Percentiles rank a stretch among this genome's conserved stretches.
Evolutionary conservation across 202 grass and related monocot species (phyloP).

Genomic region (Saccharum hybrid): DNA sequence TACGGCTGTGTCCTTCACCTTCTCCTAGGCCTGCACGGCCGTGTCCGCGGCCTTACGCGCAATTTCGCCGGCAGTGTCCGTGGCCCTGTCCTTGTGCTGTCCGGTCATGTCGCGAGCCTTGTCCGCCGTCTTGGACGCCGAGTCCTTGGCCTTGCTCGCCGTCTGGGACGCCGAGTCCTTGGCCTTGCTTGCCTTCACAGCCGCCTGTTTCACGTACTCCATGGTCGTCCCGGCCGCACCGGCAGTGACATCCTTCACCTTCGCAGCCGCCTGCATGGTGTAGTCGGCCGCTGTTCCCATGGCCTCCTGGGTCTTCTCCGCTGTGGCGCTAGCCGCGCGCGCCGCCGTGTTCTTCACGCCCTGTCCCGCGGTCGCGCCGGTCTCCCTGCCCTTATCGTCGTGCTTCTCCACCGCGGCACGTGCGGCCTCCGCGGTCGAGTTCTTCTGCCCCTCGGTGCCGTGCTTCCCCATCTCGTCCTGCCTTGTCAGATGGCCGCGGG

Average conservation of each 20-base stretch:
- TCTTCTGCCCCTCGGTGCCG: constrained; percentile 19
- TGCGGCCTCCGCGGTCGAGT: constrained; percentile 16
- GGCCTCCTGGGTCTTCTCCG: no score
- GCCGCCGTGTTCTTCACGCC: background rate
- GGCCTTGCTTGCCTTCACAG: constrained; percentile 41
- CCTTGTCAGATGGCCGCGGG: background rate
- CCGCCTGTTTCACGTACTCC: constrained; percentile 24
- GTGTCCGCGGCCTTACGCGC: background rate
- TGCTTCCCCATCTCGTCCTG: constrained; percentile 27
- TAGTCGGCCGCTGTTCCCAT: no score
- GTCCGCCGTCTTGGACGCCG: background rate
- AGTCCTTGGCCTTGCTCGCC: no score
- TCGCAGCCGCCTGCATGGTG: no score
- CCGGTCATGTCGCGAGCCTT: constrained; percentile 30
- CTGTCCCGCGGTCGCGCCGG: background rate
- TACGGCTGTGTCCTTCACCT: constrained; percentile 6
- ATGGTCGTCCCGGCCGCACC: no score
- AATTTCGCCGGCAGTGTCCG: background rate
- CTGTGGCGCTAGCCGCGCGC: background rate
- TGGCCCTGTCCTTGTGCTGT: constrained; percentile 5
- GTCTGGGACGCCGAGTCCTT: background rate
- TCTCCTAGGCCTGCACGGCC: background rate
- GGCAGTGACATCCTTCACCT: no score
- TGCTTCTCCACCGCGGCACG: constrained; percentile 28
- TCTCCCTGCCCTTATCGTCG: background rate